Conservation (phyloP, 257 asterid genomes). For the Solanum paucissectum region DNA sequence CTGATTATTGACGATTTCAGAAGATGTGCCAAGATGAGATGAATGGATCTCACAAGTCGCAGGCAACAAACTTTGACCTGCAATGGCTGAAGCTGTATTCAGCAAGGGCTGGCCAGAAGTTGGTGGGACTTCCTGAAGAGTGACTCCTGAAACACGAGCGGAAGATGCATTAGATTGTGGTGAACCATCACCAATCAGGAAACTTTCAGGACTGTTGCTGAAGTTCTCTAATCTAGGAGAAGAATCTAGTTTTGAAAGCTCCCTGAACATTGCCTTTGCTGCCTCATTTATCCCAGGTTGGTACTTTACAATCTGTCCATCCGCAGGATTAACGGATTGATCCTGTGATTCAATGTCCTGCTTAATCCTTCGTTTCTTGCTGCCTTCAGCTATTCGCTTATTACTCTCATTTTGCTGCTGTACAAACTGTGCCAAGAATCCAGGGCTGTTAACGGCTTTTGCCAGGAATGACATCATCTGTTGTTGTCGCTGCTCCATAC, state of each 20-base stretch:
- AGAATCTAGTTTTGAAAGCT: slow-evolving; percentile 58
- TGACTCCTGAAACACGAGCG: slow-evolving; percentile 38
- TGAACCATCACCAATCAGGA: slow-evolving; percentile 35
- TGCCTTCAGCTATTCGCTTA: slow-evolving; percentile 54
- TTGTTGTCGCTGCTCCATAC: slow-evolving; percentile 96
- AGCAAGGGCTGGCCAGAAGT: slow-evolving; percentile 24
- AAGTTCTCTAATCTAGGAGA: slow-evolving; percentile 50
- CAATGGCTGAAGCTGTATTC: slow-evolving; percentile 15
- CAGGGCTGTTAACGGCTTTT: slow-evolving; percentile 94
- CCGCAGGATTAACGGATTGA: slow-evolving; percentile 30
- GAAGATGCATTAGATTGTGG: slow-evolving; percentile 18
- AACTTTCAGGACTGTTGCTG: slow-evolving; percentile 32
- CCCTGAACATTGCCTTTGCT: slow-evolving; percentile 67
- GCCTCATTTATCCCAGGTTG: slow-evolving; percentile 82
- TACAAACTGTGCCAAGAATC: slow-evolving; percentile 76
- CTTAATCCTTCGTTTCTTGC: slow-evolving; percentile 77
- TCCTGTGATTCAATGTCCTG: slow-evolving; percentile 40
- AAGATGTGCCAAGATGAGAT: slow-evolving; percentile 12
- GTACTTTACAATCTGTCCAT: slow-evolving; percentile 77
- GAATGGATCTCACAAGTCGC: slow-evolving; percentile 33
- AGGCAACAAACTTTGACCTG: slow-evolving; percentile 13
- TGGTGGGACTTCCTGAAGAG: slow-evolving; percentile 67
- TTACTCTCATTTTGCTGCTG: slow-evolving; percentile 71
- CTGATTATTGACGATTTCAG: slow-evolving; percentile 17
- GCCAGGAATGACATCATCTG: slow-evolving; percentile 97